phyloP scores from a whole-genome alignment of 257 asterid species.

The Scutellaria baicalensis region DNA sequence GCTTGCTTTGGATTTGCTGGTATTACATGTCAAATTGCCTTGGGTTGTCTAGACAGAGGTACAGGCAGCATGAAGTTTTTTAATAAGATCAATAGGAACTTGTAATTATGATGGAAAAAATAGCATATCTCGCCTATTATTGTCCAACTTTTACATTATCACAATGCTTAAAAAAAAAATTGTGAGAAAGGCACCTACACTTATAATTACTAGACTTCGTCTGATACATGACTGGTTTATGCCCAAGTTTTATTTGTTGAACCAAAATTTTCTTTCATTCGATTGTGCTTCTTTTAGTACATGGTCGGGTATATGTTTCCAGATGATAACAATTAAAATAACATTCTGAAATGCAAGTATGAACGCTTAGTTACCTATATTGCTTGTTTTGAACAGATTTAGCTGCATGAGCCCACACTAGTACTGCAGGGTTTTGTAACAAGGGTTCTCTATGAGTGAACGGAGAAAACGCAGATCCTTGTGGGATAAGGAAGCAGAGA shows the following conservation, averaged over 20 bases:
- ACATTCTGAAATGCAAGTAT: not conserved
- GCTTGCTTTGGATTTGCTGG: not conserved
- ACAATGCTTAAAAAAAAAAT: not conserved
- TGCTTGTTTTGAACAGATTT: slow-evolving; percentile 34
- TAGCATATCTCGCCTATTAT: not conserved
- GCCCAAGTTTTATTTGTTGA: not conserved
- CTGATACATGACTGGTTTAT: slow-evolving; percentile 1
- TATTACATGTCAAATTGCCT: slow-evolving; percentile 1
- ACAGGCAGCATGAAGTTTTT: not conserved
- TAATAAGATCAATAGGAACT: not conserved
- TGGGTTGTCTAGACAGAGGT: not conserved
- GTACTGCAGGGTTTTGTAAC: slow-evolving; percentile 14
- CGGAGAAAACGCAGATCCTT: slow-evolving; percentile 55
- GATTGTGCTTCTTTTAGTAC: not conserved
- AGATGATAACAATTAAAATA: not conserved
- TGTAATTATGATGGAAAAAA: not conserved
- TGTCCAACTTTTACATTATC: not conserved
- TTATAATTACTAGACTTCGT: not conserved
- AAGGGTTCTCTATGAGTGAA: slow-evolving; percentile 49
- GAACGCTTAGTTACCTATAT: not conserved
- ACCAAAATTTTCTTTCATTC: not conserved
- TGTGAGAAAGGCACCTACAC: not conserved
- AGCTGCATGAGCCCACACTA: slow-evolving; percentile 25
- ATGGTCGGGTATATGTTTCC: not conserved
- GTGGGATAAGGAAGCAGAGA: slow-evolving; percentile 53